Conservation (phyloP, 139 green algal genomes). For the Chlamydomonas schloesseri region DNA sequence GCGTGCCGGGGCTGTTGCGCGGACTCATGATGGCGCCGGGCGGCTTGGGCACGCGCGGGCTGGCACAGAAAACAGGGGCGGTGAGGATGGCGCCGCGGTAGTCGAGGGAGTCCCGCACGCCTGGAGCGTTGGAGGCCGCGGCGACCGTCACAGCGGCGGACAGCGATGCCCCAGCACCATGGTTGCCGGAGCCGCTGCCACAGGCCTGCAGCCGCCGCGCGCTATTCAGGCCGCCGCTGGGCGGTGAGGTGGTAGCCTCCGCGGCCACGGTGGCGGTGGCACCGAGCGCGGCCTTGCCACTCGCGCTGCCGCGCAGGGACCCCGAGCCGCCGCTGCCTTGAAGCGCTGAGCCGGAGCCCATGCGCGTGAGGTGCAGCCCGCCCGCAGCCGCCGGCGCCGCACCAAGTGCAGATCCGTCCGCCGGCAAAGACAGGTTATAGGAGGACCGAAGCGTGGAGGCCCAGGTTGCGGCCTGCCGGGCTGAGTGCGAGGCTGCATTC, state of each 20-base stretch:
- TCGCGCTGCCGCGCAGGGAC: not conserved
- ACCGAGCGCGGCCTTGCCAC: no score
- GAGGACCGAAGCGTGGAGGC: constrained; percentile 17
- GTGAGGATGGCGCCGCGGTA: constrained; percentile 7
- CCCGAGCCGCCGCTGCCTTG: not conserved
- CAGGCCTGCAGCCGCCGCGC: no score
- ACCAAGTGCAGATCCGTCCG: no score
- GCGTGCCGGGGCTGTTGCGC: not conserved
- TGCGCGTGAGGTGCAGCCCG: not conserved
- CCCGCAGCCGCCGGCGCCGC: not conserved
- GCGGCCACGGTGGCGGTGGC: no score
- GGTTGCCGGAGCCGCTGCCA: no score
- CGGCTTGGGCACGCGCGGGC: not conserved
- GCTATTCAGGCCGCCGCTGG: no score
- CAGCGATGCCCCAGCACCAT: not conserved
- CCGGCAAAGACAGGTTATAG: not conserved
- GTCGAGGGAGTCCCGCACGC: not conserved
- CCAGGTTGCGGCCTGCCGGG: not conserved
- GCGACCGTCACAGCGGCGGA: not conserved
- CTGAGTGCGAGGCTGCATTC: not conserved
- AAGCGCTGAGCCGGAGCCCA: not conserved
- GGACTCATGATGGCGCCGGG: not conserved
- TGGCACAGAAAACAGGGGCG: not conserved
- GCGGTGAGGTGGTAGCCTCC: no score
- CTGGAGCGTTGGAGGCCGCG: not conserved